Evolutionary conservation across 2,329 filamentous ascomycete genomes (phyloP), one percentile per base, ranked within the genome.

Genomic region (Aspergillus flavus): DNA sequence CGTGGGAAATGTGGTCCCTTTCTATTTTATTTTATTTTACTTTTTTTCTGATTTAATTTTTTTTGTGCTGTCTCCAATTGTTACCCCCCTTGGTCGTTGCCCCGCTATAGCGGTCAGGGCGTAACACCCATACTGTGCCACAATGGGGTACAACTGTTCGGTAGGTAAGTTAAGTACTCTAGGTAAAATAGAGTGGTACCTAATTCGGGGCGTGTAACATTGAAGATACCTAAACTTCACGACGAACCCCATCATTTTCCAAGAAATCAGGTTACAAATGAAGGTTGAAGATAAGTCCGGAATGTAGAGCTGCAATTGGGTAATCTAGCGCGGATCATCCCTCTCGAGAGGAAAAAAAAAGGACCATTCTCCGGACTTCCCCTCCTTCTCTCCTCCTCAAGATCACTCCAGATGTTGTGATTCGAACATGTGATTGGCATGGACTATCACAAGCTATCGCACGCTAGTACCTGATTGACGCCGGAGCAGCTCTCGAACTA

Each of bases 11-110:
- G 48, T 45, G 55, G 59, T 34, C 36, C 56, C 55, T 34, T 52
- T 55, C 39, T 45, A 50, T 55, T 34, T 50, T 57, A 14, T 36
- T 23, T 10, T 53, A 56, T 61, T 50, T 39, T 50, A 28, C 6
- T 26, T 28, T 60, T 43, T 50, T 43, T 9, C 52, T 59, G 36
- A 32, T 61, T 36, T 53, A n/a, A 58, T 58, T 57, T 58, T 58
- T 46, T 59, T 45, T 48, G 53, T 48, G 30, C 55, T 30, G 23
- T 50, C 46, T 28, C 26, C 16, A 34, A 34, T 36, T 54, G 50
- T 54, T 34, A 54, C 52, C 30, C 52, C 52, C 48, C 26, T 55
- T 36, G 52, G 21, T 26, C 12, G 39, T 55, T 61, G 50, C 50
- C 54, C 26, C 54, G 34, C 54, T 57, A 54, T 54, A 54, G 50